Conservation (phyloP, 352 stramenopile species). For the Phytopythium litorale region DNA sequence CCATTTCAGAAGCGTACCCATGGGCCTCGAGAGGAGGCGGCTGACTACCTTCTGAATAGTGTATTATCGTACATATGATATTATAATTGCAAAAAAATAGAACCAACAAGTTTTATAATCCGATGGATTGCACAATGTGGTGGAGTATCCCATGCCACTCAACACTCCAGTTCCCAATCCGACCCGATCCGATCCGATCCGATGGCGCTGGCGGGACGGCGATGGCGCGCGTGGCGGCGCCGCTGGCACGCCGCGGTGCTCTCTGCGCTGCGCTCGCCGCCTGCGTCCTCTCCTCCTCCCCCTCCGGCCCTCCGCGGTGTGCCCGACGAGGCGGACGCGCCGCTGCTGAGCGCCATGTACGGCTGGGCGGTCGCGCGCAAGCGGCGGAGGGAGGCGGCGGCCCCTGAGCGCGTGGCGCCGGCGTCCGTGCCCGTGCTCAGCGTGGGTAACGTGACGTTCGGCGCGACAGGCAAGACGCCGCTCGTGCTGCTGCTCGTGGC, state of each 20-base stretch:
- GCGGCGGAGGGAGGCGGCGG: constrained; percentile 20
- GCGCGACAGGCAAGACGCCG: constrained; percentile 71
- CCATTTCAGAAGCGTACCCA: too few relatives aligned
- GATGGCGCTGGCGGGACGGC: neutral
- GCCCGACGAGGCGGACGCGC: constrained; percentile 10
- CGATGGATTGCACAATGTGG: too few relatives aligned
- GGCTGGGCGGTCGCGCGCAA: constrained; percentile 26
- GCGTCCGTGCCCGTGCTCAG: constrained; percentile 43
- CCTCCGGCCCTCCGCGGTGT: too few relatives aligned
- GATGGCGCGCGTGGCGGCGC: constrained; percentile 23
- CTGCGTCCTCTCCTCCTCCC: neutral
- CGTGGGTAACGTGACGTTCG: constrained; percentile 69
- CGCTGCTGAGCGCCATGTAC: constrained; percentile 41
- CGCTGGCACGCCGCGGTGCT: constrained; percentile 27
- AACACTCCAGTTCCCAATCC: too few relatives aligned
- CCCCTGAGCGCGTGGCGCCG: constrained; percentile 21
- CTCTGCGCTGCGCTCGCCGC: constrained; percentile 22
- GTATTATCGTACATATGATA: too few relatives aligned
- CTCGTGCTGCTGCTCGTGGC: constrained; percentile 43
- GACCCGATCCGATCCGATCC: too few relatives aligned
- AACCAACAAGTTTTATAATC: too few relatives aligned
- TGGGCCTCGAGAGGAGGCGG: too few relatives aligned
- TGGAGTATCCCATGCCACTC: too few relatives aligned
- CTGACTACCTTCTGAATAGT: too few relatives aligned
- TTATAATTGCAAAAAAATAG: too few relatives aligned